Evolutionary conservation across 257 asterid genomes (phyloP).

Genomic region (Pogostemon cablin): DNA sequence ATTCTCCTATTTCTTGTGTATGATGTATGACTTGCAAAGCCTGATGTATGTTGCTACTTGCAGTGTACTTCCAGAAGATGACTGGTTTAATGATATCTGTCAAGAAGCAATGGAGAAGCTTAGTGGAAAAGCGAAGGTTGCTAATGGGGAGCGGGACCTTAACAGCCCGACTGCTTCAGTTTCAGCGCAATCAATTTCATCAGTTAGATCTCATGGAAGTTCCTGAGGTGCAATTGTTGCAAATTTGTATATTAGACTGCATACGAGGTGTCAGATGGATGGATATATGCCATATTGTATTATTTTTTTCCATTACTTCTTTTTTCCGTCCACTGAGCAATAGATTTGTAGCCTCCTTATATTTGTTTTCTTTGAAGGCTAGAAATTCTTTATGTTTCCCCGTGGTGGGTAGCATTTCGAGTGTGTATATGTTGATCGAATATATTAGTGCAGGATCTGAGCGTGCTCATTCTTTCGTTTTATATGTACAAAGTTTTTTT

Average conservation of each 20-base stretch:
- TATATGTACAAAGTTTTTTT: slow-evolving; percentile 19
- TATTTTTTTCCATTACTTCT: slow-evolving; percentile 10
- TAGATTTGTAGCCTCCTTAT: slow-evolving; percentile 38
- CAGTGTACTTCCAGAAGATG: slow-evolving; percentile 95
- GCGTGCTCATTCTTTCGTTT: slow-evolving; percentile 34
- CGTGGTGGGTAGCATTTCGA: slow-evolving; percentile 35
- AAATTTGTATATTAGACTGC: slow-evolving; percentile 45
- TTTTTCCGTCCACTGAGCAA: slow-evolving; percentile 20
- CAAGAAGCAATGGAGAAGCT: slow-evolving; percentile 89
- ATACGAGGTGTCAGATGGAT: slow-evolving; percentile 29
- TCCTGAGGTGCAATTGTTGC: slow-evolving; percentile 46
- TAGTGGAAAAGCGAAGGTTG: slow-evolving; percentile 81
- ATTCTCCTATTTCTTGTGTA: slow-evolving; percentile 15
- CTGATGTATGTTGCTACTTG: slow-evolving; percentile 27
- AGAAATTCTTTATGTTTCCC: slow-evolving; percentile 40
- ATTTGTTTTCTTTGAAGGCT: slow-evolving; percentile 39
- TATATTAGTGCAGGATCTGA: slow-evolving; percentile 33
- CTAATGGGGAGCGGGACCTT: slow-evolving; percentile 83
- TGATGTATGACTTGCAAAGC: slow-evolving; percentile 7
- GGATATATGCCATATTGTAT: slow-evolving; percentile 27
- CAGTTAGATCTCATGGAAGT: slow-evolving; percentile 93
- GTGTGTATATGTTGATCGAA: slow-evolving; percentile 41
- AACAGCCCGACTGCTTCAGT: slow-evolving; percentile 98
- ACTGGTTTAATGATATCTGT: slow-evolving; percentile 84
- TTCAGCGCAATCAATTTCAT: slow-evolving; percentile 94